Conservation (phyloP, 352 stramenopile species). For the Pythium utonaiense region DNA sequence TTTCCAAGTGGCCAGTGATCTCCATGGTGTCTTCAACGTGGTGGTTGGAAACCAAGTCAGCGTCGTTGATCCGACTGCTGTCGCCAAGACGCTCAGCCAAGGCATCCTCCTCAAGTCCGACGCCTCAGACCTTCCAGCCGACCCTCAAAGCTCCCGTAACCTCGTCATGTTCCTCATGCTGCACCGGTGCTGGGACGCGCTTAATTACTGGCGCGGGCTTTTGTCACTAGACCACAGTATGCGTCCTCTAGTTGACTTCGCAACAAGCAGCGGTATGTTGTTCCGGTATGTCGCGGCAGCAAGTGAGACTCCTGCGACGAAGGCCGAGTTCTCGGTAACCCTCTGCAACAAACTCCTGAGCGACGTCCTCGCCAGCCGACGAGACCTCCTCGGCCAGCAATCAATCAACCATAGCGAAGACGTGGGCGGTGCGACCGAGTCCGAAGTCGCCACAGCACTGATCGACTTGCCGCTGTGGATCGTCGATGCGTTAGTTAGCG, state of each 20-base stretch:
- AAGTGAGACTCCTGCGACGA: conserved; percentile 6
- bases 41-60: conserved; percentile 34
- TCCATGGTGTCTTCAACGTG: conserved; percentile 48
- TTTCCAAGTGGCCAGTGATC: conserved; percentile 43
- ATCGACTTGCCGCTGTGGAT: conserved; percentile 61
- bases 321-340: conserved; percentile 14
- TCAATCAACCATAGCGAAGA: conserved; percentile 3
- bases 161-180: conserved; percentile 51
- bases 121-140: conserved; percentile 3
- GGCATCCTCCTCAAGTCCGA: conserved; percentile 10
- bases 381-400: conserved; percentile 7
- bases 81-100: conserved; percentile 4
- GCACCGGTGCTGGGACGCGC: conserved; percentile 52
- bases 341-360: conserved; percentile 20
- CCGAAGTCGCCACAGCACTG: conserved; percentile 31
- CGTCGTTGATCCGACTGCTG: neutral
- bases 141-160: conserved; percentile 19
- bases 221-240: neutral
- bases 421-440: neutral
- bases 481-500: conserved; percentile 63
- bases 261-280: conserved; percentile 35
- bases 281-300: conserved; percentile 29
- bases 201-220: conserved; percentile 37
- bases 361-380: conserved; percentile 12
- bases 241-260: conserved; percentile 37